Percentiles rank a stretch among this genome's conserved stretches.
Conservation (phyloP, 352 stramenopile species). For the Phytophthora quininea region DNA sequence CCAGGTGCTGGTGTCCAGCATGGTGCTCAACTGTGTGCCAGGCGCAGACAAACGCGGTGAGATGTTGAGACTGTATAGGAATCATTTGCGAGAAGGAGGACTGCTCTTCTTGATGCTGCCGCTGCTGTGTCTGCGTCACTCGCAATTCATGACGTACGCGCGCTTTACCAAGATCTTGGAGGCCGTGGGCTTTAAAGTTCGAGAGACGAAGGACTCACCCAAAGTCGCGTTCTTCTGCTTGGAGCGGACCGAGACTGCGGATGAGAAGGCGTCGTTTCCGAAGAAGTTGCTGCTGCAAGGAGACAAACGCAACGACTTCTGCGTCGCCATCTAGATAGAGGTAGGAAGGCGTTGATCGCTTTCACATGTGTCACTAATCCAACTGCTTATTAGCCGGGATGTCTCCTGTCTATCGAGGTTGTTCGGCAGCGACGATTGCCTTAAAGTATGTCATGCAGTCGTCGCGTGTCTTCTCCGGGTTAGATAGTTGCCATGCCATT, state of each 20-base stretch:
- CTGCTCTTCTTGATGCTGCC: conserved; percentile 82
- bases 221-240: conserved; percentile 87
- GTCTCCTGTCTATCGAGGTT: conserved; percentile 13
- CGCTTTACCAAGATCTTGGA: conserved; percentile 74
- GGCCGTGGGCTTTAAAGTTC: conserved; percentile 68
- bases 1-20: conserved; percentile 94
- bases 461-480: conserved; percentile 59
- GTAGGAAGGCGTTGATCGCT: conserved; percentile 3
- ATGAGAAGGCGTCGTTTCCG: conserved; percentile 44
- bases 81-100: conserved; percentile 57
- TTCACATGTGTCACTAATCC: conserved; percentile 34
- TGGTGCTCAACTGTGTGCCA: conserved; percentile 97
- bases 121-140: conserved; percentile 76
- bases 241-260: conserved; percentile 45
- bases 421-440: conserved; percentile 13
- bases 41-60: conserved; percentile 79
- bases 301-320: conserved; percentile 74
- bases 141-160: conserved; percentile 75
- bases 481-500: conserved; percentile 62
- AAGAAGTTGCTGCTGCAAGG: conserved; percentile 52
- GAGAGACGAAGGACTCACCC: conserved; percentile 77
- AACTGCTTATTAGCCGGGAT: conserved; percentile 9
- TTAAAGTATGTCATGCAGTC: conserved; percentile 61
- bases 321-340: conserved; percentile 61
- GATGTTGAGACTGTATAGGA: conserved; percentile 74